These are phyloP conservation scores for Phytophthora pisi DNA, from an alignment of 352 stramenopile genomes.

Conservation along the genomic window DNA sequence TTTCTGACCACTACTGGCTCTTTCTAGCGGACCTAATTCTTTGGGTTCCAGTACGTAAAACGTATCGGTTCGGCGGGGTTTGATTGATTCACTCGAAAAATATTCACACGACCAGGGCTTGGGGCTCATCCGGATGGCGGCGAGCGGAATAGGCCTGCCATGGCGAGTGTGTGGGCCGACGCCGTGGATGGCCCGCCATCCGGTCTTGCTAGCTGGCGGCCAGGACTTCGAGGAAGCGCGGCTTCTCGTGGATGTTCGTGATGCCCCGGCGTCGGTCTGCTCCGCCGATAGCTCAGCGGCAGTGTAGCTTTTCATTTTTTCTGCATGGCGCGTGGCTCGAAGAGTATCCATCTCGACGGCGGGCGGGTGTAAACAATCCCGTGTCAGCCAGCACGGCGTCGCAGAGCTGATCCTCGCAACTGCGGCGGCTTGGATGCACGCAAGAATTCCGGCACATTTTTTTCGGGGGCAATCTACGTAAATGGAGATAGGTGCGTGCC, in stretches of 20 bases:
- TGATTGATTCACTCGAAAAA: conserved; percentile 1
- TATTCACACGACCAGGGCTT: neutral
- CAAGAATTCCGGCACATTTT: neutral
- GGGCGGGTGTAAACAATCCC: neutral
- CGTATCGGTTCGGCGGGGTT: neutral
- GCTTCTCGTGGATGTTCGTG: neutral
- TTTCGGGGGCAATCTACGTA: neutral
- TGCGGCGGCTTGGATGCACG: neutral
- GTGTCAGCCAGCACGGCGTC: neutral
- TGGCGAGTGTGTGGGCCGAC: neutral
- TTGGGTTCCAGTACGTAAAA: conserved; percentile 21
- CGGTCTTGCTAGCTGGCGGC: conserved; percentile 11
- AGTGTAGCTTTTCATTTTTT: neutral
- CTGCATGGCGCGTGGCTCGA: neutral
- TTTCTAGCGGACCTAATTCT: conserved; percentile 19
- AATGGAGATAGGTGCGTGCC: neutral
- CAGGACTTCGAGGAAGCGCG: neutral
- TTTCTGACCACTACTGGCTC: conserved; percentile 26
- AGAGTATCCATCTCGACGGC: neutral
- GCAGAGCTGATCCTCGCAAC: neutral
- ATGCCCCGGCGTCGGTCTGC: neutral
- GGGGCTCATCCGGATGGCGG: conserved; percentile 18
- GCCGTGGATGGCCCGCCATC: conserved; percentile 11
- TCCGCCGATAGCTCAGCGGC: neutral
- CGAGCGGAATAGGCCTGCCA: conserved; percentile 16